A percentile compares a stretch with the other conserved stretches of the same genome.
These are phyloP conservation scores for Phytophthora ramorum DNA, from an alignment of 352 stramenopile genomes.

Conservation along the genomic window DNA sequence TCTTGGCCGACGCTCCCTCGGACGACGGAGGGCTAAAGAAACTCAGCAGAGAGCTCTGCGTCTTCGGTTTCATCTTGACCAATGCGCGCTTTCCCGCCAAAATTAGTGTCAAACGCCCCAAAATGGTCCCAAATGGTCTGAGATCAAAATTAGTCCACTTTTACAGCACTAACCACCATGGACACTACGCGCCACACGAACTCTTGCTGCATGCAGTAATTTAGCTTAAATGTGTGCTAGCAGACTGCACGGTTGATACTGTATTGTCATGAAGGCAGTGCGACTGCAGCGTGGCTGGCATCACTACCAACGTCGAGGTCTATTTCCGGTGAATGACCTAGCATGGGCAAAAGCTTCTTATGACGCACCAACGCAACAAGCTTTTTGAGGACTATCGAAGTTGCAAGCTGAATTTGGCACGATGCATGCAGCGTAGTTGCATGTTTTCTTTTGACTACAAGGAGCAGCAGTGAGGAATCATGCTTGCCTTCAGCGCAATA, in stretches of 20 bases:
- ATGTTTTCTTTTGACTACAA: slow-evolving; percentile 2
- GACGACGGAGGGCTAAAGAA: slow-evolving; percentile 84
- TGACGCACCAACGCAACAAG: neutral
- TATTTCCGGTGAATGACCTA: slow-evolving; percentile 19
- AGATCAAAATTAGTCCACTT: neutral
- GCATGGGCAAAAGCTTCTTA: neutral
- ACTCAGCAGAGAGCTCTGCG: slow-evolving; percentile 82
- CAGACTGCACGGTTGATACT: too few relatives aligned
- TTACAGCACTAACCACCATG: too few relatives aligned
- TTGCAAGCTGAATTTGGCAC: slow-evolving; percentile 22
- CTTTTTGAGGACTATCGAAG: slow-evolving; percentile 18
- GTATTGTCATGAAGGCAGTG: too few relatives aligned
- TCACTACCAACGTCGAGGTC: neutral
- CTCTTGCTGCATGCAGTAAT: too few relatives aligned
- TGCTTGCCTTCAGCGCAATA: slow-evolving; percentile 15
- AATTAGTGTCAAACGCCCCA: slow-evolving; percentile 8
- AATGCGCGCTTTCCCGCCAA: slow-evolving; percentile 29
- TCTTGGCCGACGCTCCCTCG: slow-evolving; percentile 39
- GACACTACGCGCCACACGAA: too few relatives aligned
- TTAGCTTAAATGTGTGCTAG: too few relatives aligned
- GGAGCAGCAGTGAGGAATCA: neutral
- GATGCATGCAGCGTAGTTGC: slow-evolving; percentile 15
- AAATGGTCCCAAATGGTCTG: neutral
- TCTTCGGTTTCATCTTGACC: slow-evolving; percentile 43
- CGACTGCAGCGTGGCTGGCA: too few relatives aligned